Base-by-base conservation (phyloP, 495 filamentous ascomycete genomes). In the Cetradonia linearis region DNA sequence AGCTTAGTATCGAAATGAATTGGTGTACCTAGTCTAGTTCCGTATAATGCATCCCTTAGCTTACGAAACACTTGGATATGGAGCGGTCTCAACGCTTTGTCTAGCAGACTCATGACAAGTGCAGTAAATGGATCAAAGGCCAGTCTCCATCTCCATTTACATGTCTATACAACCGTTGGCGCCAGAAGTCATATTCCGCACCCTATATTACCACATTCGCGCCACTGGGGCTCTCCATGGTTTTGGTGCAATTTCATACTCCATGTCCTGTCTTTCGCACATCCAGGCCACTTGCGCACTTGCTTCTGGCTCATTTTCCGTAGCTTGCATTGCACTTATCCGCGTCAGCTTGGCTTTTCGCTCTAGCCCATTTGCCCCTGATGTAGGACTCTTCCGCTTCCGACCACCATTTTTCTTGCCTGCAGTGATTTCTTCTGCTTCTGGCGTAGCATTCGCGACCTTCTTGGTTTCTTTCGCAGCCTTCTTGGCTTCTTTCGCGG, bases 121-220 rank as follows among this genome's bases (percentile, higher is more conserved):
- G 60, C 61, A 42, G 56, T 50, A 66, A 61, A 63, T 61, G 61
- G 50, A 66, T 34, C 57, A 65, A 65, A 65, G 53, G 54, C 59
- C 59, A 54, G 54, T 33, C 58, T 63, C 58, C 61, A 63, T 63
- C 40, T 63, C 58, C 56, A 63, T 63, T 63, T 63, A 57, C 57
- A 33, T 63, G 62, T 61, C 62, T 63, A 31, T 56, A 62, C 42
- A 42, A 61, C 49, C 25, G 47, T 61, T 63, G 38, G 38, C 38
- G 38, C 38, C 38, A 66, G 48, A 63, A 65, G 38, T 52, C 14
- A 52, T 52, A 11, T 52, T 33, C 16, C 28, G 28, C 28, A 33
- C 31, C 14, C 18, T 52, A 25, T 27, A 13, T 13, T 52, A 33
- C 13, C 18, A 52, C 48, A 48, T 68, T 62, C 25, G 60, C 64